Evolutionary conservation across 169 alveolate genomes (phyloP).

Genomic region (Plasmodium falciparum): DNA sequence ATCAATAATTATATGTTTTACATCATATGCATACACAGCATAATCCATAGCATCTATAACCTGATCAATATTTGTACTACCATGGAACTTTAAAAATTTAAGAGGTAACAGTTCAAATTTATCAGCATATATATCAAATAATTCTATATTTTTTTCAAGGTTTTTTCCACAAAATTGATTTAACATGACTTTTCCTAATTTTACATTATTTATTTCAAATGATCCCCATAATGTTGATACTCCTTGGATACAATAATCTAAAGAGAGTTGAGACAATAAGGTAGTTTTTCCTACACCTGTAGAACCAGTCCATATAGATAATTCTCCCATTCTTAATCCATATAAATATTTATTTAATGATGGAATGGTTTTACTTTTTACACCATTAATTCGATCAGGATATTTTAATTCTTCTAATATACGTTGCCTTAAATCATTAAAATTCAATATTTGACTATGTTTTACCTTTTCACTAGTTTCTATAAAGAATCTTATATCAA

Average conservation of each 20-base stretch:
- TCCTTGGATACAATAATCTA: constrained; percentile 93
- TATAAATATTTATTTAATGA: constrained; percentile 84
- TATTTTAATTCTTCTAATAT: constrained; percentile 87
- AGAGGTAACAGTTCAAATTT: constrained; percentile 91
- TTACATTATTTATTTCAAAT: constrained; percentile 94
- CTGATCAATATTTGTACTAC: constrained; percentile 92
- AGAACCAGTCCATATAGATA: constrained; percentile 96
- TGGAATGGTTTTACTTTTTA: constrained; percentile 85
- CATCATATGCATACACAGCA: constrained; percentile 94
- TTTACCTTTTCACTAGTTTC: constrained; percentile 85
- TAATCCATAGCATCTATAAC: constrained; percentile 94
- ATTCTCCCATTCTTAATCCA: constrained; percentile 96
- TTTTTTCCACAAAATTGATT: constrained; percentile 91
- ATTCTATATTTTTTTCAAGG: constrained; percentile 84
- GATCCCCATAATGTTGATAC: constrained; percentile 97
- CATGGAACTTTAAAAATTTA: constrained; percentile 94
- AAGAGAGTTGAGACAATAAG: constrained; percentile 92
- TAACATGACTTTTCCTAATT: constrained; percentile 92
- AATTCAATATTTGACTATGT: constrained; percentile 91
- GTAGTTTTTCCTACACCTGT: constrained; percentile 98
- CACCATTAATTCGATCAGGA: constrained; percentile 85
- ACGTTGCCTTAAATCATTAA: constrained; percentile 88
- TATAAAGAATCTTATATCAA: constrained; percentile 81
- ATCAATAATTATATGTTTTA: constrained; percentile 94
- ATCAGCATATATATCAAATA: constrained; percentile 87